A percentile compares a stretch with the other conserved stretches of the same genome.
Conservation (phyloP, 257 asterid species). For the Vinca minor region DNA sequence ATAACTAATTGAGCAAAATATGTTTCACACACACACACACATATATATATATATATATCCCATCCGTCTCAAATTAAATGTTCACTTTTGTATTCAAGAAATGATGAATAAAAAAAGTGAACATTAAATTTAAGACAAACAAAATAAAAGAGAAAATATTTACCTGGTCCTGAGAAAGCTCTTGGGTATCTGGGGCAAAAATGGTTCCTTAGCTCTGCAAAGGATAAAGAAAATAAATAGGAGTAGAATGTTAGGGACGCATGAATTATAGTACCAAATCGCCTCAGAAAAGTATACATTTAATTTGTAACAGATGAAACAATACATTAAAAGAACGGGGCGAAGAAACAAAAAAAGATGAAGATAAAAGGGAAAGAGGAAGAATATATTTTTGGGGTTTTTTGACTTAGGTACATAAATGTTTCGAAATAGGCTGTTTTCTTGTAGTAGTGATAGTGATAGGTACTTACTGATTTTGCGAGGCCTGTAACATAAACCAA, state of each 20-base stretch:
- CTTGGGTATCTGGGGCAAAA: slow-evolving; percentile 85
- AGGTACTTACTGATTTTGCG: slow-evolving; percentile 71
- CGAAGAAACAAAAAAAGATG: not conserved
- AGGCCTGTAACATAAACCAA: slow-evolving; percentile 80
- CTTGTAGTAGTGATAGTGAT: too few relatives aligned
- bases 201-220: slow-evolving; percentile 67
- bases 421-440: too few relatives aligned
- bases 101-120: too few relatives aligned
- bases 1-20: not conserved
- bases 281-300: too few relatives aligned
- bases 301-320: not conserved
- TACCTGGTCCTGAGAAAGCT: slow-evolving; percentile 95
- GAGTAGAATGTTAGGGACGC: slow-evolving; percentile 13
- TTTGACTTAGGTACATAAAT: too few relatives aligned
- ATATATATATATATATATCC: too few relatives aligned
- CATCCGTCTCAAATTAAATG: too few relatives aligned
- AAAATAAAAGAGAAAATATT: not conserved
- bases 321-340: not conserved
- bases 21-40: too few relatives aligned
- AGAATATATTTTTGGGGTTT: not conserved
- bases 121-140: too few relatives aligned
- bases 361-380: not conserved
- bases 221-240: not conserved
- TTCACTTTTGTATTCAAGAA: too few relatives aligned
- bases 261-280: too few relatives aligned